Evolutionary conservation across 441 rosid species (phyloP).

Genomic region (Daphne laureola): DNA sequence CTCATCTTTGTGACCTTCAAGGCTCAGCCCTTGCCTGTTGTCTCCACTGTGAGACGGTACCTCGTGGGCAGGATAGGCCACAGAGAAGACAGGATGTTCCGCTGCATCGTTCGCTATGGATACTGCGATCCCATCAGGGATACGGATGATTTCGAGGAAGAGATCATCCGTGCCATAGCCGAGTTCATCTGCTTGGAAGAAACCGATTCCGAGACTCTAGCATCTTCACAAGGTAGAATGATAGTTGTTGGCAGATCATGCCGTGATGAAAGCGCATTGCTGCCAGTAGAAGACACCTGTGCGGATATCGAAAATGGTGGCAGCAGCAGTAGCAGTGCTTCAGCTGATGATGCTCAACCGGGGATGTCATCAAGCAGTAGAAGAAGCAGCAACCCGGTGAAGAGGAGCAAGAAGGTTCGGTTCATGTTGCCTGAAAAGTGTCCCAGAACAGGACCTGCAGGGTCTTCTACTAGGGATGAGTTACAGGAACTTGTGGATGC

Average conservation of each 20-base stretch:
- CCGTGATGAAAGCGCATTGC: slow-evolving; percentile 23
- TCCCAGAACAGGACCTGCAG: slow-evolving; percentile 19
- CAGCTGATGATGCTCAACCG: slow-evolving; percentile 6
- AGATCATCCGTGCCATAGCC: slow-evolving; percentile 40
- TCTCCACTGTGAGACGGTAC: slow-evolving; percentile 28
- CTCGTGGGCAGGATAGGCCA: slow-evolving; percentile 52
- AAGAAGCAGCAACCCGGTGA: background rate
- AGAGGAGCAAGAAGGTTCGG: slow-evolving; percentile 35
- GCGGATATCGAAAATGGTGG: background rate
- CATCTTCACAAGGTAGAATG: slow-evolving; percentile 34
- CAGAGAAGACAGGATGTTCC: slow-evolving; percentile 32
- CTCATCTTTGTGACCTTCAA: slow-evolving; percentile 64
- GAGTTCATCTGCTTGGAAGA: slow-evolving; percentile 53
- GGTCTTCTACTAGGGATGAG: slow-evolving; percentile 27
- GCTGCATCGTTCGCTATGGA: slow-evolving; percentile 60
- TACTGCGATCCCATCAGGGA: slow-evolving; percentile 44
- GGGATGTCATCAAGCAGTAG: background rate
- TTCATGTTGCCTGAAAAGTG: slow-evolving; percentile 32
- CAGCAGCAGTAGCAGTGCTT: slow-evolving; percentile 5
- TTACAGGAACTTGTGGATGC: slow-evolving; percentile 39
- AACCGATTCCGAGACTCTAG: slow-evolving; percentile 22
- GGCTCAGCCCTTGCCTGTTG: slow-evolving; percentile 44
- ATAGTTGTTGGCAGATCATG: slow-evolving; percentile 26
- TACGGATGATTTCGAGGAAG: slow-evolving; percentile 47
- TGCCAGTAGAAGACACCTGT: slow-evolving; percentile 18